Percentiles rank a stretch among this genome's conserved stretches.
These are phyloP conservation scores for Rhynchospora pubera DNA, from an alignment of 176 grass and related monocot species.

Conservation along the genomic window DNA sequence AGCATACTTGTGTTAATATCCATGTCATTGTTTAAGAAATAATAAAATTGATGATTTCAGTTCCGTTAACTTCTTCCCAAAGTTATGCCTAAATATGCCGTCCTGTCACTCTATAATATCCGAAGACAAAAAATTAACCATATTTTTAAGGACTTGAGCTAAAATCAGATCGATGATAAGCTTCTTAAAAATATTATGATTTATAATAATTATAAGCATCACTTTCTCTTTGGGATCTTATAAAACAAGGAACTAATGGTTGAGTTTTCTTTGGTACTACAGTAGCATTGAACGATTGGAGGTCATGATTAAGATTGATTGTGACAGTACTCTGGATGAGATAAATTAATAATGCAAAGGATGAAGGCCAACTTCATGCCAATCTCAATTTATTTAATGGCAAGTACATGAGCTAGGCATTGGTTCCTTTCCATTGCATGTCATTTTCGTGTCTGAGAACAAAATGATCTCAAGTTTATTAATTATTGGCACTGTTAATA, in stretches of 20 bases:
- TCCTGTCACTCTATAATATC: not conserved
- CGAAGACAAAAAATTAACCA: not conserved
- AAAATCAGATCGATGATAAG: not conserved
- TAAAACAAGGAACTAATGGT: not conserved
- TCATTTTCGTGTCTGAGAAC: too few species aligned
- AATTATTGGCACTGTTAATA: too few species aligned
- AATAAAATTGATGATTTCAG: conserved; percentile 15
- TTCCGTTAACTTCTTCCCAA: not conserved
- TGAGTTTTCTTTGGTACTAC: too few species aligned
- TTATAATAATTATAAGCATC: not conserved
- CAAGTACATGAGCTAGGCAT: too few species aligned
- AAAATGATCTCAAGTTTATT: too few species aligned
- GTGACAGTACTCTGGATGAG: too few species aligned
- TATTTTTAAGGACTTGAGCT: not conserved
- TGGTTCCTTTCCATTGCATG: too few species aligned
- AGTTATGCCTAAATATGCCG: not conserved
- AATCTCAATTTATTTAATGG: too few species aligned
- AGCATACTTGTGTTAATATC: not conserved
- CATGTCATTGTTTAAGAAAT: not conserved
- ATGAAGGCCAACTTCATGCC: too few species aligned
- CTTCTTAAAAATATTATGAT: not conserved
- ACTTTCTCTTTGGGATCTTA: not conserved
- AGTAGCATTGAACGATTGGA: too few species aligned
- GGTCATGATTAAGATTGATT: too few species aligned
- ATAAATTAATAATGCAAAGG: too few species aligned